Percentiles rank a stretch among this genome's conserved stretches.
Conservation (phyloP, 768 basidiomycete species). For the Pleurotus pulmonarius region DNA sequence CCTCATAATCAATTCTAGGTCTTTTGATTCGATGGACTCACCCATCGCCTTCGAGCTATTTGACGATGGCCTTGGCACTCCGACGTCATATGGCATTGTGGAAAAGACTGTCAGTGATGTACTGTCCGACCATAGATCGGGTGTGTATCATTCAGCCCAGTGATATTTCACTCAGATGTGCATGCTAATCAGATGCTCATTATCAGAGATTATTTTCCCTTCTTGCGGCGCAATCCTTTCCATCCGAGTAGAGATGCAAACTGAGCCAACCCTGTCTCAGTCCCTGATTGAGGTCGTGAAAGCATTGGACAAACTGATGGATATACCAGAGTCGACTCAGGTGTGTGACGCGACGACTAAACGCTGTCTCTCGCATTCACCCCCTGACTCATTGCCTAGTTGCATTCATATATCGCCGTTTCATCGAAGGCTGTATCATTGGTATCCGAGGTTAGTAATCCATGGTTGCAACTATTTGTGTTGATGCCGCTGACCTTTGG, state of each 20-base stretch:
- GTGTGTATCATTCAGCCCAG: too few species aligned
- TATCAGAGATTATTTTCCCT: not conserved
- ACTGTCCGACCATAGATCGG: not conserved
- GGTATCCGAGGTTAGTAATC: not conserved
- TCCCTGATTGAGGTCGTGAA: not conserved
- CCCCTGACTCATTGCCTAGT: not conserved
- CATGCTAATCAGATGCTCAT: too few species aligned
- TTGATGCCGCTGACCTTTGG: not conserved
- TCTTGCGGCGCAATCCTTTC: not conserved
- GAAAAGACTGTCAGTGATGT: not conserved
- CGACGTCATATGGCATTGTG: not conserved
- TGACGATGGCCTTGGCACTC: not conserved
- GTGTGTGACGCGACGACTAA: too few species aligned
- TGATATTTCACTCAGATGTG: too few species aligned
- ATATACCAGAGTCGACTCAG: too few species aligned
- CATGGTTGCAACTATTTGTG: not conserved
- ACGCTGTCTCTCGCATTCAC: too few species aligned
- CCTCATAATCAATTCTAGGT: not conserved
- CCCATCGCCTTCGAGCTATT: not conserved
- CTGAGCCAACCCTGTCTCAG: too few species aligned
- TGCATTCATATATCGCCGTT: conserved; percentile 5
- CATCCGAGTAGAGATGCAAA: not conserved
- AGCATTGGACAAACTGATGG: not conserved
- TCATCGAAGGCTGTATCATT: conserved; percentile 7
- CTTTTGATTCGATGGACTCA: not conserved